Percentiles rank a stretch among this genome's conserved stretches.
Conservation (phyloP, 345 rosid species). For the Crucihimalaya himalaica region DNA sequence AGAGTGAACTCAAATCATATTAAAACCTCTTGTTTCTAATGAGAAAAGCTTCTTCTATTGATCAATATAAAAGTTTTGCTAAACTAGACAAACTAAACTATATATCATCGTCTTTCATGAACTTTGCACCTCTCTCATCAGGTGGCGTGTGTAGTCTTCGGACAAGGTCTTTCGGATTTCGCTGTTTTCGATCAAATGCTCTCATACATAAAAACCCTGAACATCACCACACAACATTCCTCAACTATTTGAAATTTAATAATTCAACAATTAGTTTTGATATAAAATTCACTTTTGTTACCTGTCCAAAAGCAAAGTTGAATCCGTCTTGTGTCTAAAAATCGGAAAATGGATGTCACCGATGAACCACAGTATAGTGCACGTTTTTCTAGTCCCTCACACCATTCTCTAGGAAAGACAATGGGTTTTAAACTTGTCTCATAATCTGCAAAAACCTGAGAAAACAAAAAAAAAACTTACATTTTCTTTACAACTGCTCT, state of each 20-base stretch:
- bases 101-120: neutral
- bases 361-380: constrained; percentile 56
- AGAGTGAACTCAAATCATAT: constrained; percentile 43
- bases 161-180: constrained; percentile 43
- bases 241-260: too few species aligned
- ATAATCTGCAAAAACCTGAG: constrained; percentile 78
- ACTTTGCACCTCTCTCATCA: constrained; percentile 27
- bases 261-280: neutral
- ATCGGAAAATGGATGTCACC: constrained; percentile 41
- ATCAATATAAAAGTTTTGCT: neutral
- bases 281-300: constrained; percentile 23
- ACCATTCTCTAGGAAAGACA: constrained; percentile 38
- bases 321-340: constrained; percentile 16
- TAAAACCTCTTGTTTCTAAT: neutral
- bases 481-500: neutral
- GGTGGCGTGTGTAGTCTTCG: constrained; percentile 45
- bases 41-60: too few species aligned
- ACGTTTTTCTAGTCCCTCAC: constrained; percentile 43
- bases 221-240: neutral
- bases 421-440: constrained; percentile 50
- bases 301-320: constrained; percentile 47
- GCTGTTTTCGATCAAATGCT: constrained; percentile 43
- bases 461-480: neutral
- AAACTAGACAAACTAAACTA: neutral
- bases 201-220: constrained; percentile 61